A percentile compares a stretch with the other conserved stretches of the same genome.
Evolutionary conservation across 176 grass and related monocot species (phyloP).

Genomic region (Zea luxurians): DNA sequence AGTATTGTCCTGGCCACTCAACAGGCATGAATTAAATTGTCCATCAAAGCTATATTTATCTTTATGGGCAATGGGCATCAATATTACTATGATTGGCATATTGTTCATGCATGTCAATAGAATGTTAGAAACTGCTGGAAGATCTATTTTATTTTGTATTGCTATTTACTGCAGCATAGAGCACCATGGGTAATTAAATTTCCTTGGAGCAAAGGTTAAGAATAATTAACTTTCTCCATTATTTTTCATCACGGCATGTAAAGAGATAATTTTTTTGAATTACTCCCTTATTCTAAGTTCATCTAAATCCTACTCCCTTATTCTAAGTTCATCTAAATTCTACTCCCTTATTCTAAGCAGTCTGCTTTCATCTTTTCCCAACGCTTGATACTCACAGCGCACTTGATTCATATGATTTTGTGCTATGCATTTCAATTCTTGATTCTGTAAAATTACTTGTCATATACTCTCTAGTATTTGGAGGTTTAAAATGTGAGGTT

Average conservation of each 20-base stretch:
- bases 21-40: constrained; percentile 13
- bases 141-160: constrained; percentile 23
- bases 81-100: constrained; percentile 9
- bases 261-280: constrained; percentile 6
- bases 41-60: constrained; percentile 12
- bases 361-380: not conserved
- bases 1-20: not conserved
- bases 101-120: not conserved
- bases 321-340: not conserved
- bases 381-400: not conserved
- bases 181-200: not conserved
- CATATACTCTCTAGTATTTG: not conserved
- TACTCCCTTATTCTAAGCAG: too few species aligned
- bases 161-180: not conserved
- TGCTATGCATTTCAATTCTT: constrained; percentile 8
- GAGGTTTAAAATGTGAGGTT: not conserved
- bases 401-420: not conserved
- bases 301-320: not conserved
- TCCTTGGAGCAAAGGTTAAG: not conserved
- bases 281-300: not conserved
- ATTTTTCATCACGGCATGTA: constrained; percentile 13
- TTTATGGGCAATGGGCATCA: constrained; percentile 6
- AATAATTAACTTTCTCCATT: not conserved
- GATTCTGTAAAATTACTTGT: constrained; percentile 3
- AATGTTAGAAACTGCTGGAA: not conserved